Evolutionary conservation across 2,329 filamentous ascomycete species (phyloP).

Genomic region (Geoglossum cookeanum): DNA sequence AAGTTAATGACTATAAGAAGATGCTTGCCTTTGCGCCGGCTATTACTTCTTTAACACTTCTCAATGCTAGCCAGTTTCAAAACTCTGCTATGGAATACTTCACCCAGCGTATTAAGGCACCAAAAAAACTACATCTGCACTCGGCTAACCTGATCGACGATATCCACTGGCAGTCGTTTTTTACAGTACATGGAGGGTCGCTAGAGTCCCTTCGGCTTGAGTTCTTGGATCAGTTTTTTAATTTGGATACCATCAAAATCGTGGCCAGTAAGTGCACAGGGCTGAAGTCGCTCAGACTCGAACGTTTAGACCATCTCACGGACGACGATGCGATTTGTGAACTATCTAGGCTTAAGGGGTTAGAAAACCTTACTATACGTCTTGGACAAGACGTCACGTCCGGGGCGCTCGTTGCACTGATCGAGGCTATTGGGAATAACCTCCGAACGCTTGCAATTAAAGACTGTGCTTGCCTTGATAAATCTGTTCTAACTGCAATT

Average conservation of each 20-base stretch:
- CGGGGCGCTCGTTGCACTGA: conserved; percentile 38
- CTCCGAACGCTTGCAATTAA: conserved; percentile 66
- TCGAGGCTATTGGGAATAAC: conserved; percentile 41
- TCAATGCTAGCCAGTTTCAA: conserved; percentile 83
- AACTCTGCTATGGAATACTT: conserved; percentile 69
- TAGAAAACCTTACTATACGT: conserved; percentile 58
- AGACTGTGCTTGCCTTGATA: conserved; percentile 45
- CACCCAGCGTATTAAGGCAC: conserved; percentile 40
- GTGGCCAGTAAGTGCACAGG: conserved; percentile 46
- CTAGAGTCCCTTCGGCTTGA: conserved; percentile 59
- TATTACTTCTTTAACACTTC: conserved; percentile 52
- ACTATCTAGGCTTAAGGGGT: conserved; percentile 40
- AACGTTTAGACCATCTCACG: conserved; percentile 55
- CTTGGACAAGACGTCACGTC: conserved; percentile 22
- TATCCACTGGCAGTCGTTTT: conserved; percentile 51
- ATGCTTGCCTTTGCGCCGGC: conserved; percentile 60
- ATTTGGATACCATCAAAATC: conserved; percentile 45
- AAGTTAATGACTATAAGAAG: conserved; percentile 55
- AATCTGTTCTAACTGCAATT: conserved; percentile 50
- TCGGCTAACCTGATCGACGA: conserved; percentile 71
- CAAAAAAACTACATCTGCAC: conserved; percentile 62
- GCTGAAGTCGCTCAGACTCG: conserved; percentile 58
- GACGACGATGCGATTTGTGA: conserved; percentile 41
- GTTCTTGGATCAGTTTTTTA: conserved; percentile 67
- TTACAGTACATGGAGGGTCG: conserved; percentile 42